Evolutionary conservation across 495 filamentous ascomycete genomes (phyloP).

Genomic region (Aspergillus taichungensis): DNA sequence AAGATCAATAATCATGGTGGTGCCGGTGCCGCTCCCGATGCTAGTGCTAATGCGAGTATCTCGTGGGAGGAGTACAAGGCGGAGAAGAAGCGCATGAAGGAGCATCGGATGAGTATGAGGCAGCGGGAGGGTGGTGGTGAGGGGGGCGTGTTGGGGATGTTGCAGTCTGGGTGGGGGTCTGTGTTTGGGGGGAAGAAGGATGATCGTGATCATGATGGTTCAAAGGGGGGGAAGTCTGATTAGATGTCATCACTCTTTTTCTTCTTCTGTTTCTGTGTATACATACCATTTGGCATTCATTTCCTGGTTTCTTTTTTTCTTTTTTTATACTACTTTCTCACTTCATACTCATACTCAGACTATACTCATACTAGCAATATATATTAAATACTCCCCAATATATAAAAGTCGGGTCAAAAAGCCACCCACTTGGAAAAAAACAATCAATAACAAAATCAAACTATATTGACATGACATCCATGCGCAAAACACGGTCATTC

Average conservation of each 20-base stretch:
- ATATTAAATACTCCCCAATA: neutral
- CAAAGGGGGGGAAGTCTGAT: constrained; percentile 14
- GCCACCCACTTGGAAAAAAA: no score
- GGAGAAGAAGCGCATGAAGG: constrained; percentile 22
- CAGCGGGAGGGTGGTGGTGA: constrained; percentile 13
- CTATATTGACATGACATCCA: constrained; percentile 13
- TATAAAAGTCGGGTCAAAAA: no score
- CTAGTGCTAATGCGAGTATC: constrained; percentile 9
- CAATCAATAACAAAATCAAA: neutral
- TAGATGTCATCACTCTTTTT: neutral
- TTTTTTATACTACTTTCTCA: neutral
- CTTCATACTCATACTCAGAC: neutral
- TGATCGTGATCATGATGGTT: constrained; percentile 23
- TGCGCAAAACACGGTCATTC: constrained; percentile 14
- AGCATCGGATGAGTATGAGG: constrained; percentile 17
- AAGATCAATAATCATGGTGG: constrained; percentile 7
- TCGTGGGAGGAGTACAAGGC: constrained; percentile 37
- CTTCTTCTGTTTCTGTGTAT: constrained; percentile 1
- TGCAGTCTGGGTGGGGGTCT: neutral
- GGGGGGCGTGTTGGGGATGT: constrained; percentile 10
- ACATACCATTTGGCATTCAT: neutral
- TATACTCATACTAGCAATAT: no score
- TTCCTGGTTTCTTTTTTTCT: neutral
- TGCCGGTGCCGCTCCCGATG: neutral
- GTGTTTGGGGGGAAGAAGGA: constrained; percentile 11